Conservation (phyloP, 2,329 filamentous ascomycete species). For the Dryadomyces quercus-mongolicae region DNA sequence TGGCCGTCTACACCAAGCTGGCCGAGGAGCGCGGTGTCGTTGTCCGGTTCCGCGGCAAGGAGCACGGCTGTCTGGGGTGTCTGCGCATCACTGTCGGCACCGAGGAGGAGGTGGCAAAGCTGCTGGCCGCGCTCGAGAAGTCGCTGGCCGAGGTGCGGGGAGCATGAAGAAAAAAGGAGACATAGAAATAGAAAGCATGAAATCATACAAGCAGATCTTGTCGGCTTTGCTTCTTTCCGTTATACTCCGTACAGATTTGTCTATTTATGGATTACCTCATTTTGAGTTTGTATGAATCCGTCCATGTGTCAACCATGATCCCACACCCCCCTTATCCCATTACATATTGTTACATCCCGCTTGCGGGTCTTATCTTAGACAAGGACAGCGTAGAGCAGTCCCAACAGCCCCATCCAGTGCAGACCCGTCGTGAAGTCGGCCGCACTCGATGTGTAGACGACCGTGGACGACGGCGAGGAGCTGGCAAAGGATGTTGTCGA, state of each 20-base stretch:
- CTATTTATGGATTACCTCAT: no score
- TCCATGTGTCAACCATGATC: no score
- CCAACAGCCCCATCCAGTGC: not conserved
- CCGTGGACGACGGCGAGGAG: no score
- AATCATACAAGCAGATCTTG: not conserved
- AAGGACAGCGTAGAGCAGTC: not conserved
- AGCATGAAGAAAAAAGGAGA: conserved; percentile 22
- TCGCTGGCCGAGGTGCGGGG: conserved; percentile 34
- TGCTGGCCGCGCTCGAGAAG: conserved; percentile 55
- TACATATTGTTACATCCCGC: no score
- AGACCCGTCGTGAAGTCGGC: not conserved
- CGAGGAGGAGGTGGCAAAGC: conserved; percentile 68
- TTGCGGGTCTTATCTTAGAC: no score
- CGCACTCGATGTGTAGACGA: not conserved
- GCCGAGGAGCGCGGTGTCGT: conserved; percentile 84
- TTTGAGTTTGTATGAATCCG: no score
- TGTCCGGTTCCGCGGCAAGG: conserved; percentile 85
- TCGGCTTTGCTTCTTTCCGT: conserved; percentile 32
- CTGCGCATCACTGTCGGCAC: conserved; percentile 88
- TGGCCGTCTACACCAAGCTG: conserved; percentile 71
- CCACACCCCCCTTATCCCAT: no score
- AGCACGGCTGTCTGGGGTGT: conserved; percentile 79
- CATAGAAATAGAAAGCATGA: conserved; percentile 18
- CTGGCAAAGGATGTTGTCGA: not conserved
- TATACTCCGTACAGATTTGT: no score